These are phyloP conservation scores for Aegilops bicornis DNA, from an alignment of 176 grass and related monocot genomes.

Conservation along the genomic window DNA sequence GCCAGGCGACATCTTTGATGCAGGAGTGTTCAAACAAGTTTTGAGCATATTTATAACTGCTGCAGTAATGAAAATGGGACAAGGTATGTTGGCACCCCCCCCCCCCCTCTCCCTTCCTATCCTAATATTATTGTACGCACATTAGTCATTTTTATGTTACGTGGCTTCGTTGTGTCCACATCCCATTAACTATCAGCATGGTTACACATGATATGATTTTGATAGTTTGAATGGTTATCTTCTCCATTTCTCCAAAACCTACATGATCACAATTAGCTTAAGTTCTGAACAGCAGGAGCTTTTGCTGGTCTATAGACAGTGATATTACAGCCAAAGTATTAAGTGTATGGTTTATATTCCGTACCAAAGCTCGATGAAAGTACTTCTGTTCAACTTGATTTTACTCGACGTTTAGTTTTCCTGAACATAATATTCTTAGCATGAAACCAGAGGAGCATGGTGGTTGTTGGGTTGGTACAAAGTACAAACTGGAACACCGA, in stretches of 20 bases:
- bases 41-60: constrained; percentile 97
- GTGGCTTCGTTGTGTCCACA: neutral
- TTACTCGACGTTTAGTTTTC: neutral
- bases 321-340: neutral
- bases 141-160: neutral
- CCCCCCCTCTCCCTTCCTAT: no score
- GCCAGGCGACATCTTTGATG: constrained; percentile 78
- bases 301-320: neutral
- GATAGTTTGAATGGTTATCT: neutral
- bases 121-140: neutral
- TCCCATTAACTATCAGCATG: neutral
- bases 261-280: neutral
- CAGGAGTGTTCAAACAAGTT: constrained; percentile 82
- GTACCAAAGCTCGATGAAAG: neutral
- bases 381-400: neutral
- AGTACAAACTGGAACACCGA: neutral
- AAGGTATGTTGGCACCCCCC: constrained; percentile 64
- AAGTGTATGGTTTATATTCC: neutral
- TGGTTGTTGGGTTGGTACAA: constrained; percentile 11
- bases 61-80: constrained; percentile 69
- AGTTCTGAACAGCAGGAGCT: neutral
- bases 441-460: neutral
- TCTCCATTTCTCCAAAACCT: neutral
- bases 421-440: constrained; percentile 5
- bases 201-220: neutral